Evolutionary conservation across 495 filamentous ascomycete species (phyloP), one percentile per base, ranked within the genome.

Genomic region (Paragyromitra xinjiangensis): DNA sequence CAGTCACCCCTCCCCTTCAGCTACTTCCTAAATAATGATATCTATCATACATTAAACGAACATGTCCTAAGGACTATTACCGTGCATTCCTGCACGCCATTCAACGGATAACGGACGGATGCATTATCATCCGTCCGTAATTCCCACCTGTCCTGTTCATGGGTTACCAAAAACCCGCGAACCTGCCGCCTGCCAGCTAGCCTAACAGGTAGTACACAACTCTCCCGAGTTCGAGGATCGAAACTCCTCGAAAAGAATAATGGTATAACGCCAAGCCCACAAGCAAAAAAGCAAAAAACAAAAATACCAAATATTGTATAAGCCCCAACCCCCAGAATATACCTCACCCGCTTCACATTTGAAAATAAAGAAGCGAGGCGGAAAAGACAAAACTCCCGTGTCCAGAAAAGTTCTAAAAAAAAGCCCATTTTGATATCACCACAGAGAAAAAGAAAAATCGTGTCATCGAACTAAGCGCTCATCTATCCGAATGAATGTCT

Each of bases 321-420:
- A 74, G 26, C 42, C 61, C 71, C 40, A 8, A 39, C 16, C 42
- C 16, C 19, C 1, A 40, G 14, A 61, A 71, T 14, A 4, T 62
- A 61, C 12, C 53, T 40, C 22, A 16, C 24, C n/a, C 24, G 24
- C 14, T 44, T 67, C 37, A 6, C 7, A 22, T 61, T 24, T 6
- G 37, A 42, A 65, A 62, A 51, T 39, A 42, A 62, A 34, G 75
- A 77, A 64, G 77, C 34, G 70, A 26, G 14, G 71, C 82, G 48
- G 37, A 71, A 75, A 75, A 81, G 26, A 59, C 34, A 75, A 77
- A 76, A 76, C 75, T 68, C 75, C 61, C 62, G n/a, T 67, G 42
- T 34, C 73, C 73, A 76, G 66, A 61, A 67, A 42, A 34, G 9
- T n/a, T 77, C 69, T 73, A 73, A 73, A 77, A 16, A 59, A 59